Conservation (phyloP, 1,139 yeast species). For the Candida sp. region DNA sequence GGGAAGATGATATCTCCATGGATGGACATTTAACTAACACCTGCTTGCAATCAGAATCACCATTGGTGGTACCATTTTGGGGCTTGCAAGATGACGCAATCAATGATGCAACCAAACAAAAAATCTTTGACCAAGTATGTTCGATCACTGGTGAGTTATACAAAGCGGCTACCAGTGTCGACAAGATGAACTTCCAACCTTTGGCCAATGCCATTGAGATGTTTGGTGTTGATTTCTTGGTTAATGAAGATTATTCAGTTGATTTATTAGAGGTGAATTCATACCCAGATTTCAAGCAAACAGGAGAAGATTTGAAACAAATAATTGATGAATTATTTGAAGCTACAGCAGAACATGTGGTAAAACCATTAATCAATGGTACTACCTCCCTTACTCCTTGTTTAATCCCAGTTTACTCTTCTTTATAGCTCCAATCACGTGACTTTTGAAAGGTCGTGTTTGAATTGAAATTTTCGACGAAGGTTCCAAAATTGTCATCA, state of each 20-base stretch:
- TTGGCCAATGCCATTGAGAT: conserved; percentile 78
- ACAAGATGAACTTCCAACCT: conserved; percentile 88
- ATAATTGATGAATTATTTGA: conserved; percentile 62
- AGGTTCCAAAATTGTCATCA: neutral
- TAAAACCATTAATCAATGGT: conserved; percentile 15
- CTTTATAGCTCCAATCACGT: neutral
- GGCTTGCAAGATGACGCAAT: conserved; percentile 42
- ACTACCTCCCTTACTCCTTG: neutral
- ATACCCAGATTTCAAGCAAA: conserved; percentile 95
- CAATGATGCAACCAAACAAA: conserved; percentile 16
- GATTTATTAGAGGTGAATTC: conserved; percentile 82
- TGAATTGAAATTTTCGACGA: neutral
- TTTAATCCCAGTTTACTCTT: conserved; percentile 7
- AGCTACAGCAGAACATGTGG: conserved; percentile 29
- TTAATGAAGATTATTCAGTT: conserved; percentile 53
- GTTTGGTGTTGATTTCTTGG: conserved; percentile 84
- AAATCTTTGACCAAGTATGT: conserved; percentile 55
- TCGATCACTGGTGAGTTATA: conserved; percentile 68
- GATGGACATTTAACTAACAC: conserved; percentile 88
- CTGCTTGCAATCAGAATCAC: conserved; percentile 62
- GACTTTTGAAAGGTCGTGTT: neutral
- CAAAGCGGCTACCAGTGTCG: conserved; percentile 76
- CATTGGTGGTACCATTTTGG: conserved; percentile 67
- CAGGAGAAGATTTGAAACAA: conserved; percentile 70
- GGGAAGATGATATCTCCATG: conserved; percentile 39